Evolutionary conservation across 2,329 filamentous ascomycete species (phyloP), one percentile per base, ranked within the genome.

Genomic region (Penicillium hesseltinei): DNA sequence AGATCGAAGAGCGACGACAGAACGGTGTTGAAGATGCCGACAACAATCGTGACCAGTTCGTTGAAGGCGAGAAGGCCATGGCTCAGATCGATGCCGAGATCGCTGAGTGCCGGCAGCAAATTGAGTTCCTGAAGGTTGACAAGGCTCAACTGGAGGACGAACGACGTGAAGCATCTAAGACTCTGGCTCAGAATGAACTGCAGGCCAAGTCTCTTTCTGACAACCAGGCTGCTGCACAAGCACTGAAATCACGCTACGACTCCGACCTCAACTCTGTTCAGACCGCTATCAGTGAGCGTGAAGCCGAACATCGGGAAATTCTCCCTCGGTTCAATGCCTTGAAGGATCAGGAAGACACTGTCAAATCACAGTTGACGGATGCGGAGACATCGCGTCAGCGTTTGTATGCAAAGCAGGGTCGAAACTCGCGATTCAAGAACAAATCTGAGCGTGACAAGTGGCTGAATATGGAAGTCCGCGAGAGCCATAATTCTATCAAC

Each of bases 331-430:
- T 91, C 71, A 88, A 87, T 52, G 80, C 84, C 58, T 87, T 87
- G 63, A 91, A 88, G 72, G 81, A 85, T 51, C 83, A 91, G 58
- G 94, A 97, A 71, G 82, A 83, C 17, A 82, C 84, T 17, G 80
- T 90, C 29, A 88, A 87, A 67, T 81, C 87, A 54, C 85, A 89
- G 58, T 81, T 97, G 11, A 88, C 92, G 46, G 82, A 89, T 49
- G 89, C 89, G 0, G 89, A 95, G 67, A 88, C 88, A 8, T 83
- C 84, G 5, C 84, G 90, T 42, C 86, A 89, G 62, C 87, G 92
- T 38, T 83, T 99, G 8, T 91, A 96, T 70, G 90, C 90, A 50
- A 99, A 99, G 74, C 93, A 99, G 75, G 91, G 89, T 43, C 88
- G 93, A 45, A 92, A 89, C 63, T 88, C 89, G 19, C 89, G 91